Percentiles rank a stretch among this genome's conserved stretches.
These are phyloP conservation scores for Hyaloscypha finlandica DNA, from an alignment of 495 filamentous ascomycete genomes.

Conservation along the genomic window DNA sequence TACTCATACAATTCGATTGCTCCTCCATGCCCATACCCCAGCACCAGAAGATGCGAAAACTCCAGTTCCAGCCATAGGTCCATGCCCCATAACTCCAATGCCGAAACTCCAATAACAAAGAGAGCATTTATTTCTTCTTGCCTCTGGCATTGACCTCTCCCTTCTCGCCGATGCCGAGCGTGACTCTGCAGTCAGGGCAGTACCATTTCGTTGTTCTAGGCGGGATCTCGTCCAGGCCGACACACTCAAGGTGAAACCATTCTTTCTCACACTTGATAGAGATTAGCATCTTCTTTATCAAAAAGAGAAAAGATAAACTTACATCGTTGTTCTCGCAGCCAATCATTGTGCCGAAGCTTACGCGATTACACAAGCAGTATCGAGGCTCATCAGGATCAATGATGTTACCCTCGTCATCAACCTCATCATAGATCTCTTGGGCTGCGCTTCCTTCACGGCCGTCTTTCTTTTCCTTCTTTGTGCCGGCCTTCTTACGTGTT, in stretches of 20 bases:
- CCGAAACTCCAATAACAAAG: neutral
- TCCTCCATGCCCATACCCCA: neutral
- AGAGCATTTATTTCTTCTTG: constrained; percentile 41
- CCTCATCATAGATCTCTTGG: constrained; percentile 50
- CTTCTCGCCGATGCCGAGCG: constrained; percentile 62
- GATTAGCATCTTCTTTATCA: neutral
- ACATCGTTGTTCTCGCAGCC: constrained; percentile 90
- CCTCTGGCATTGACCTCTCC: constrained; percentile 56
- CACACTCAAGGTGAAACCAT: constrained; percentile 95
- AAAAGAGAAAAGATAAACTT: constrained; percentile 42
- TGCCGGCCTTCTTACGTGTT: constrained; percentile 60
- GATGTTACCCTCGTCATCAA: constrained; percentile 68
- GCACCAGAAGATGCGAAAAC: constrained; percentile 7
- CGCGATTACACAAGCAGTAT: constrained; percentile 89
- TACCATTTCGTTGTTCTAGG: constrained; percentile 88
- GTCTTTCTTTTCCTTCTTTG: constrained; percentile 52
- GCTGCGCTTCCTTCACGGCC: constrained; percentile 41
- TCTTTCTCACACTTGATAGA: constrained; percentile 63
- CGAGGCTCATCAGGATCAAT: constrained; percentile 86
- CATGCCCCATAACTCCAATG: neutral
- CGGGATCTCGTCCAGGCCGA: constrained; percentile 75
- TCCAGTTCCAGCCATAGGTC: constrained; percentile 32
- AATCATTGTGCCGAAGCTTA: constrained; percentile 95
- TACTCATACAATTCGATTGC: neutral
- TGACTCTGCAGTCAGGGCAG: constrained; percentile 80